These are phyloP conservation scores for Trichoderma endophyticum DNA, from an alignment of 2,329 filamentous ascomycete genomes.

Conservation along the genomic window DNA sequence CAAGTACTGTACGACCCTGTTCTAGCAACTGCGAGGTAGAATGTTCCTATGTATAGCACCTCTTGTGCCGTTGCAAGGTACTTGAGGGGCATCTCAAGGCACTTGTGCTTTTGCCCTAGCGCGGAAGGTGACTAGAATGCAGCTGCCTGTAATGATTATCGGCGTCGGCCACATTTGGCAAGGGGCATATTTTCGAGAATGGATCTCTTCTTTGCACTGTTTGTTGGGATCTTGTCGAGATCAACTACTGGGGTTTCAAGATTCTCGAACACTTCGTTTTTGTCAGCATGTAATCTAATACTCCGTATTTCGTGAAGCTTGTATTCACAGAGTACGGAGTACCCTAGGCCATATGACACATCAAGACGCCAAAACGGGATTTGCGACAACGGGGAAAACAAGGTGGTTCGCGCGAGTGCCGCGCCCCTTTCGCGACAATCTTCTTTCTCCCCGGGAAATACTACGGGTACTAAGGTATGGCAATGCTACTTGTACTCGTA, in stretches of 20 bases:
- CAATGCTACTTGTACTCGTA: background rate
- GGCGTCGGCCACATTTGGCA: background rate
- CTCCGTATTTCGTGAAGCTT: background rate
- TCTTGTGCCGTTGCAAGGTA: background rate
- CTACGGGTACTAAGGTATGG: background rate
- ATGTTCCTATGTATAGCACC: background rate
- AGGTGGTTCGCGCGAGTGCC: background rate
- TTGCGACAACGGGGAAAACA: background rate
- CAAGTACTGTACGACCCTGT: background rate
- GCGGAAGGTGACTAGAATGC: constrained; percentile 5
- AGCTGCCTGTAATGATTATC: constrained; percentile 7
- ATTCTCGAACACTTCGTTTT: background rate
- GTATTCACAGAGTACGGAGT: background rate
- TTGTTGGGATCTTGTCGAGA: background rate
- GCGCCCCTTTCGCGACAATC: background rate
- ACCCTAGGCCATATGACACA: background rate
- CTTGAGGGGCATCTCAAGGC: background rate
- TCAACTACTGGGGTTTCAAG: background rate
- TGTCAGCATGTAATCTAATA: background rate
- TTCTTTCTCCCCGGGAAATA: background rate
- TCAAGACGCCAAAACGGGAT: background rate
- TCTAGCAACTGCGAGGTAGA: background rate
- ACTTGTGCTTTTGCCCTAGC: background rate
- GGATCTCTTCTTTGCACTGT: background rate
- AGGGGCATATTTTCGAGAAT: background rate